Evolutionary conservation across 306 rosid species (phyloP), one percentile per base, ranked within the genome.

Genomic region (Hippophae gyantsensis): DNA sequence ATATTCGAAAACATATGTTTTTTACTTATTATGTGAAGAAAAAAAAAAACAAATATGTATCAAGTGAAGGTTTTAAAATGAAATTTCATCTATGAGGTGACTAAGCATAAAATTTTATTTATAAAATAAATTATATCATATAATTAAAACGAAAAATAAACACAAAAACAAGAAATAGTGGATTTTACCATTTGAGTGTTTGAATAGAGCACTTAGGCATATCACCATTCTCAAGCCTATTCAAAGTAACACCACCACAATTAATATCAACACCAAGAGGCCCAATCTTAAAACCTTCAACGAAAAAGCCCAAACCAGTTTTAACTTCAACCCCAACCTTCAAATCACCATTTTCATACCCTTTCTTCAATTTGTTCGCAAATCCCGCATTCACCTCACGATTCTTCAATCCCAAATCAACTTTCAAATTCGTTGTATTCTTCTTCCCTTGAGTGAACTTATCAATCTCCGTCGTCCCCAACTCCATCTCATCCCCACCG

Each of bases 241-340:
- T 83, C 74, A 87, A 55, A 9, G 82, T 74, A 48, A 71, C 76
- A 8, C 76, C 79, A 0, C 94, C 87, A 56, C 98, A 90, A 0
- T 42, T n/a, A 0, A 80, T 67, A 52, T 65, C 56, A 63, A 85
- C 43, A 12, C 43, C 50, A 55, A 83, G 8, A 13, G 72, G 57
- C 42, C 76, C 80, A 0, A 82, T 56, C 18, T 73, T 79, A 67
- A 72, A 67, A 0, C 87, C 78, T 1, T 69, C 9, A 13, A 78
- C 66, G 3, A 46, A 13, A 10, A 78, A 49, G 23, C 84, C 82
- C 2, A 78, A 43, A 10, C 23, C 67, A 8, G 83, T 85, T 62
- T 48, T 32, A 26, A 75, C 73, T 61, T 66, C 72, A 27, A 87
- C 74, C 9, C 38, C 56, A 7, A 89, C 87, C 32, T 42, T 50